A percentile compares a stretch with the other conserved stretches of the same genome.
phyloP scores from a whole-genome alignment of 2,329 filamentous ascomycete genomes.

The Lomentospora prolificans region DNA sequence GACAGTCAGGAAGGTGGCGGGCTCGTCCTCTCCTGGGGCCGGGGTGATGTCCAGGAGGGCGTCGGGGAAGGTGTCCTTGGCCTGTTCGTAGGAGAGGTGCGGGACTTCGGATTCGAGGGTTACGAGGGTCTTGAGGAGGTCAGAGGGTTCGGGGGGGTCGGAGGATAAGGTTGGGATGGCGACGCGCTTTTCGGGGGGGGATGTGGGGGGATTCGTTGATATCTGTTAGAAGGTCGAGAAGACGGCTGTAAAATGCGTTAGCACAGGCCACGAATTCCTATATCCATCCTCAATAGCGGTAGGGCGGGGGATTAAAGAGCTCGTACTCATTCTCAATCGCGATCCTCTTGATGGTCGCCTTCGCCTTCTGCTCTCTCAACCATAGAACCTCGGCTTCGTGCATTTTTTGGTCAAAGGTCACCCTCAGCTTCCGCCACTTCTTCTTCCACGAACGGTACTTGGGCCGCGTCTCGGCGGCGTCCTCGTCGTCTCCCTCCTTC shows the following conservation, averaged over 20 bases:
- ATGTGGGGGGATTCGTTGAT: constrained; percentile 80
- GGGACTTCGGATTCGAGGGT: constrained; percentile 43
- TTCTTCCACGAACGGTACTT: constrained; percentile 67
- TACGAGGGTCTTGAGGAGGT: constrained; percentile 36
- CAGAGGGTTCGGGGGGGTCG: constrained; percentile 25
- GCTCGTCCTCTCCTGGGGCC: constrained; percentile 42
- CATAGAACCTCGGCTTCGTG: constrained; percentile 75
- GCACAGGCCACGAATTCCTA: too few species aligned
- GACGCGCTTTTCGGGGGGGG: constrained; percentile 61
- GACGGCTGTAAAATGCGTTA: constrained; percentile 48
- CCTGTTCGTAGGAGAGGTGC: constrained; percentile 39
- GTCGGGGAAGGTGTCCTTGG: constrained; percentile 54
- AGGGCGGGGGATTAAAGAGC: constrained; percentile 14
- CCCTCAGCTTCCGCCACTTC: constrained; percentile 89
- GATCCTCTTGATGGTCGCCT: constrained; percentile 70
- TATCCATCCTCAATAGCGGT: too few species aligned
- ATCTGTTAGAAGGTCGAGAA: constrained; percentile 81
- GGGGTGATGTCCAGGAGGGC: constrained; percentile 38
- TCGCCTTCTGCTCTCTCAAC: constrained; percentile 69
- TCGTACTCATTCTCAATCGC: constrained; percentile 86
- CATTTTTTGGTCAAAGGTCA: constrained; percentile 68
- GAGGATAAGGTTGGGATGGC: constrained; percentile 31
- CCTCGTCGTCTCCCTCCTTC: constrained; percentile 37
- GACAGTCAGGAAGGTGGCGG: constrained; percentile 56
- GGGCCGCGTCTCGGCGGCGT: constrained; percentile 22